Percentiles rank a stretch among this genome's conserved stretches.
These are phyloP conservation scores for Globisporangium sylvaticum DNA, from an alignment of 352 stramenopile genomes.

Conservation along the genomic window DNA sequence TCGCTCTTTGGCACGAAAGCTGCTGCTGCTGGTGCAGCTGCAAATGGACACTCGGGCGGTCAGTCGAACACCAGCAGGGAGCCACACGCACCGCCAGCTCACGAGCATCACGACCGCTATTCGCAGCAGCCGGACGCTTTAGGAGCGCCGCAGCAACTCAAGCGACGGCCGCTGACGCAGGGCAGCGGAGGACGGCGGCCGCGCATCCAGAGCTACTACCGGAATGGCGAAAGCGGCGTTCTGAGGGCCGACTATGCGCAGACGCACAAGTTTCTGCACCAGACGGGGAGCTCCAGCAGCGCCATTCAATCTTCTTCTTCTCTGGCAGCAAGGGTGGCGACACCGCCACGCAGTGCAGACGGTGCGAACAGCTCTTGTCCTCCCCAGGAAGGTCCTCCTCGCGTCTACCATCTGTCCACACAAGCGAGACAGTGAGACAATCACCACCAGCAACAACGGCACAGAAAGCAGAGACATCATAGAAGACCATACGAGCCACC, in stretches of 20 bases:
- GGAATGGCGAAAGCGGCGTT: conserved; percentile 18
- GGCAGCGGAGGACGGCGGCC: conserved; percentile 29
- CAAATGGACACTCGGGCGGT: conserved; percentile 14
- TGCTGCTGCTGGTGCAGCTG: background rate
- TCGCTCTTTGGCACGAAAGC: conserved; percentile 50
- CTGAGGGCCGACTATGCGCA: conserved; percentile 44
- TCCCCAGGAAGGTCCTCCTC: background rate
- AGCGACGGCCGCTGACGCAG: conserved; percentile 45
- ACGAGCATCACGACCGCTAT: background rate
- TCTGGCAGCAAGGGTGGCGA: background rate
- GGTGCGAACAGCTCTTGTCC: background rate
- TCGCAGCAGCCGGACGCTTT: background rate
- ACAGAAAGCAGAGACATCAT: background rate
- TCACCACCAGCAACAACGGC: background rate
- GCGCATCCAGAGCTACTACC: conserved; percentile 25
- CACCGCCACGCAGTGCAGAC: background rate
- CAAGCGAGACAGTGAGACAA: conserved; percentile 4
- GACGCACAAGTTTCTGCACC: conserved; percentile 75
- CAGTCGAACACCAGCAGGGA: conserved; percentile 5
- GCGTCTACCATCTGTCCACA: conserved; percentile 1
- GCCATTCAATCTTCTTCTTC: background rate
- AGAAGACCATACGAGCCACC: background rate
- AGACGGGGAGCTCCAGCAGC: conserved; percentile 18
- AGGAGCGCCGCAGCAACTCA: conserved; percentile 10
- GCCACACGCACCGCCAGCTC: background rate